Evolutionary conservation across 441 rosid genomes (phyloP).

Genomic region (Geranium incanum): DNA sequence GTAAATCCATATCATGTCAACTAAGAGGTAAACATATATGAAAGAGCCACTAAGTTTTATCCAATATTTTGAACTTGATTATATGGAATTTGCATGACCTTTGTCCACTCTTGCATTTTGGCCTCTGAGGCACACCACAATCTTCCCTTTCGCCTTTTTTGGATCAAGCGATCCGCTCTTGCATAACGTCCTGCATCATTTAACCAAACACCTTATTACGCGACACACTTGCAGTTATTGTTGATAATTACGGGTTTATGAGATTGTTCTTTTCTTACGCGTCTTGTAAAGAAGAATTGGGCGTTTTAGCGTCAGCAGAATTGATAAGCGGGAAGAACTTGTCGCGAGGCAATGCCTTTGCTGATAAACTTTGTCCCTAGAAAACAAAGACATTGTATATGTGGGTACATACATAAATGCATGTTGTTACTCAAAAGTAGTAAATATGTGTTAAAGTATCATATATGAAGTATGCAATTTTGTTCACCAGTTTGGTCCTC

Average conservation of each 20-base stretch:
- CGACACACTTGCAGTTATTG: no score
- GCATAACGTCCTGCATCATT: neutral
- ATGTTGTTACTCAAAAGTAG: neutral
- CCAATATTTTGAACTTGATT: no score
- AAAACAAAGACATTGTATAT: conserved; percentile 4
- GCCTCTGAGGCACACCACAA: conserved; percentile 47
- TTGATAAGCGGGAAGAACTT: conserved; percentile 34
- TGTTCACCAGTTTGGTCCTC: no score
- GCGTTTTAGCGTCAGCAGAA: conserved; percentile 35
- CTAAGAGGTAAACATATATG: no score
- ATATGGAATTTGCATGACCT: conserved; percentile 17
- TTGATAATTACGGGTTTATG: no score
- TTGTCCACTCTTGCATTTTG: conserved; percentile 31
- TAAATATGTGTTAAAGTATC: neutral
- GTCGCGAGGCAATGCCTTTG: conserved; percentile 24
- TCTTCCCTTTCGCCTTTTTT: conserved; percentile 47
- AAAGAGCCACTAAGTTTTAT: no score
- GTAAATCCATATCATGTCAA: no score
- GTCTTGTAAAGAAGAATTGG: conserved; percentile 29
- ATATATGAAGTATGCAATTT: no score
- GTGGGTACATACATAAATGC: neutral
- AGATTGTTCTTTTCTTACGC: conserved; percentile 33
- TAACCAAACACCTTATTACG: no score
- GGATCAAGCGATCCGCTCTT: conserved; percentile 38
- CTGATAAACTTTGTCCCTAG: conserved; percentile 54